These are phyloP conservation scores for Globisporangium paddicum DNA, from an alignment of 352 stramenopile genomes.

Conservation along the genomic window DNA sequence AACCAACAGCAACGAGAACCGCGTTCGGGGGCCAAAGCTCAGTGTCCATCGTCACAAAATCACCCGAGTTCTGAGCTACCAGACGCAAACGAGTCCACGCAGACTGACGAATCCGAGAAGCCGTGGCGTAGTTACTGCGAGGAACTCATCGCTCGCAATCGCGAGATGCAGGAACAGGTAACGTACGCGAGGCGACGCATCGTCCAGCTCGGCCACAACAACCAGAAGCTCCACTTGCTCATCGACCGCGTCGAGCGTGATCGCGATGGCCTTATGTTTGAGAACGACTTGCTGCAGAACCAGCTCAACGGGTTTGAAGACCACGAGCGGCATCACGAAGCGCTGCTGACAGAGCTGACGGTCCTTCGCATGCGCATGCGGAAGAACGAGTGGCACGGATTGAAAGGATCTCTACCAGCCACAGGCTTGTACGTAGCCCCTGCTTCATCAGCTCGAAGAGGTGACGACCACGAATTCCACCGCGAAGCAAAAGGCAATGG, in stretches of 20 bases:
- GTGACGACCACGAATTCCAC: background rate
- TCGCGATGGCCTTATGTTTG: slow-evolving; percentile 71
- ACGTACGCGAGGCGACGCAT: slow-evolving; percentile 51
- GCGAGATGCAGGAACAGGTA: slow-evolving; percentile 77
- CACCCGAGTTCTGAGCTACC: background rate
- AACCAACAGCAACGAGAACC: background rate
- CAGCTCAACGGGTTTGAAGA: slow-evolving; percentile 67
- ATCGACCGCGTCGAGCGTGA: slow-evolving; percentile 83
- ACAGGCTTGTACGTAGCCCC: background rate
- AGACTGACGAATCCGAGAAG: slow-evolving; percentile 23
- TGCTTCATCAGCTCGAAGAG: background rate
- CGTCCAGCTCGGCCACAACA: slow-evolving; percentile 70
- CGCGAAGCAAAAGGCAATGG: background rate
- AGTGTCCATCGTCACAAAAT: background rate
- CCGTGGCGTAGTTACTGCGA: slow-evolving; percentile 74
- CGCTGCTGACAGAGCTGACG: slow-evolving; percentile 54
- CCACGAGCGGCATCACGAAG: slow-evolving; percentile 64
- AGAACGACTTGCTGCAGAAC: slow-evolving; percentile 78
- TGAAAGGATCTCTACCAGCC: background rate
- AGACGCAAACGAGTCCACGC: slow-evolving; percentile 1
- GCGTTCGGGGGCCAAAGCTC: background rate
- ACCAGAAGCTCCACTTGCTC: slow-evolving; percentile 79
- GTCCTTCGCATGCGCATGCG: slow-evolving; percentile 39
- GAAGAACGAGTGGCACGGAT: slow-evolving; percentile 18
- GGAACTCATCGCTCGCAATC: slow-evolving; percentile 64